Evolutionary conservation across 2,329 filamentous ascomycete genomes (phyloP).

Genomic region (Aspergillus unguis): DNA sequence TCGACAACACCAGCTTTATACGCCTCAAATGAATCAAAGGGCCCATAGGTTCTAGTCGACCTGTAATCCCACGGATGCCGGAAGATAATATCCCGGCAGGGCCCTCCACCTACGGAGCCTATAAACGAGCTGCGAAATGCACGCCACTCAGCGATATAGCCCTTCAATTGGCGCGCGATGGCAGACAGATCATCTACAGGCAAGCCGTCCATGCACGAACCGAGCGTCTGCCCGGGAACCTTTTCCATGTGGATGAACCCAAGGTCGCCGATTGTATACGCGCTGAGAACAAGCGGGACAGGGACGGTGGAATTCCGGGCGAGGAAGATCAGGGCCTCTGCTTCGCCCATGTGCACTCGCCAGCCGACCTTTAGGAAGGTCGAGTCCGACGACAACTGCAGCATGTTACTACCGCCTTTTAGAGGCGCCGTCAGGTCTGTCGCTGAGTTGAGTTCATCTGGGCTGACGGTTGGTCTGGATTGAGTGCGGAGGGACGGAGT

Average conservation of each 20-base stretch:
- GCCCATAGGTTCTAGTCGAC: conserved; percentile 16
- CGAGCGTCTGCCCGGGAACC: conserved; percentile 9
- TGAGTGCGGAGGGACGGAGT: not conserved
- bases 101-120: conserved; percentile 16
- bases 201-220: conserved; percentile 10
- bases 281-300: conserved; percentile 13
- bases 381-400: not conserved
- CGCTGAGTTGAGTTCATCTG: not conserved
- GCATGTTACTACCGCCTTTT: not conserved
- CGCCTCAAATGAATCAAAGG: conserved; percentile 14
- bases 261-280: conserved; percentile 16
- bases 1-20: conserved; percentile 20
- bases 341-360: conserved; percentile 10
- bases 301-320: conserved; percentile 1
- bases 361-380: conserved; percentile 5
- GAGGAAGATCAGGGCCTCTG: conserved; percentile 12
- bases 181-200: conserved; percentile 4
- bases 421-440: not conserved
- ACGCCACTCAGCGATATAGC: conserved; percentile 12
- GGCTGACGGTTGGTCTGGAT: not conserved
- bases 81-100: conserved; percentile 17
- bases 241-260: conserved; percentile 19
- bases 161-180: conserved; percentile 9
- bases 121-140: conserved; percentile 10
- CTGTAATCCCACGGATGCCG: conserved; percentile 17